These are phyloP conservation scores for Tetrahymena elliotti DNA, from an alignment of 73 alveolate species.

Conservation along the genomic window DNA sequence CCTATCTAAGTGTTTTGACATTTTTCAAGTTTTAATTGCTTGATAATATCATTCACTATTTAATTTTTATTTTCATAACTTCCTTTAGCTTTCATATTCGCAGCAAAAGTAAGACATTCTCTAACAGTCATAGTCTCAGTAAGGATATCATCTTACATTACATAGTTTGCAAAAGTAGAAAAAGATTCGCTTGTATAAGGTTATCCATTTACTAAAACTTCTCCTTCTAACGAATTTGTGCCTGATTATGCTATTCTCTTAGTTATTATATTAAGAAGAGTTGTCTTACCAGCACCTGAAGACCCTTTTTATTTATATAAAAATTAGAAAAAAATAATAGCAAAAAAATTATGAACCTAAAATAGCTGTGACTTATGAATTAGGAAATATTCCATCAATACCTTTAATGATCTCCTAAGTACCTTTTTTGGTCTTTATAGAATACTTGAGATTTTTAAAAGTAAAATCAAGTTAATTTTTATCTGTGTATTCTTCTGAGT, in stretches of 20 bases:
- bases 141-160: conserved; percentile 57
- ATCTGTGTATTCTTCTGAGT: not conserved
- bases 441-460: not conserved
- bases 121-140: conserved; percentile 25
- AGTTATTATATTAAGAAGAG: conserved; percentile 75
- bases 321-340: not conserved
- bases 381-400: not conserved
- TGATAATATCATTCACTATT: conserved; percentile 4
- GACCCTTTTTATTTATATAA: conserved; percentile 43
- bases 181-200: conserved; percentile 9
- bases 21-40: conserved; percentile 13
- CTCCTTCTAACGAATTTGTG: conserved; percentile 36
- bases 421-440: not conserved
- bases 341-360: not conserved
- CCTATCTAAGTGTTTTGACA: conserved; percentile 23
- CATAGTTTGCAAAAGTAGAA: conserved; percentile 63
- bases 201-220: not conserved
- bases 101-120: conserved; percentile 41
- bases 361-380: not conserved
- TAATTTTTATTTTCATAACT: not conserved
- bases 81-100: conserved; percentile 29
- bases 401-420: not conserved
- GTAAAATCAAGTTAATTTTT: not conserved
- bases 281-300: conserved; percentile 95
- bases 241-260: conserved; percentile 56